A percentile compares a stretch with the other conserved stretches of the same genome.
phyloP scores from a whole-genome alignment of 2,329 filamentous ascomycete genomes.

The Monosporascus sp. region DNA sequence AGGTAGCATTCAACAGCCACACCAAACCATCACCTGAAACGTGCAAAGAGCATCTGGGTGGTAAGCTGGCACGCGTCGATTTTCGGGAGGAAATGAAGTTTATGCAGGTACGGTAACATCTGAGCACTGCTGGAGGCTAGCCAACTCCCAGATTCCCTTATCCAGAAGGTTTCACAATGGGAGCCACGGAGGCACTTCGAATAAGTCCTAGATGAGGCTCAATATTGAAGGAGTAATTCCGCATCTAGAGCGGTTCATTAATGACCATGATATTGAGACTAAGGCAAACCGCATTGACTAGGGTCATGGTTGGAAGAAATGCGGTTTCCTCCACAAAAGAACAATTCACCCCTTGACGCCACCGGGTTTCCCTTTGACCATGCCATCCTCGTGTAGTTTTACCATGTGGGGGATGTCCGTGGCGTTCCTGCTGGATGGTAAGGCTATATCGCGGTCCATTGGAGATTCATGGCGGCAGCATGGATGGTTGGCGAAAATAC shows the following conservation, averaged over 20 bases:
- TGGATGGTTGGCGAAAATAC: no score
- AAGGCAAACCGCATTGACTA: no score
- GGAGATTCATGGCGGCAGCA: neutral
- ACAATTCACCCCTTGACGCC: neutral
- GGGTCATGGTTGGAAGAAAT: neutral
- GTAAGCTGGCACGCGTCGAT: neutral
- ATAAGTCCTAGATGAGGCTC: neutral
- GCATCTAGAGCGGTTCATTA: neutral
- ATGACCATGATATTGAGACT: no score
- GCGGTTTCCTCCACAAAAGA: neutral
- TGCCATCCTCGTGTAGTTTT: no score
- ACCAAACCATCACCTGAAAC: neutral
- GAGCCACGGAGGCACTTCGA: no score
- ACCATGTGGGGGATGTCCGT: neutral
- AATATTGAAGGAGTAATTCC: neutral
- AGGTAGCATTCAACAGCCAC: neutral
- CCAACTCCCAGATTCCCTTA: neutral
- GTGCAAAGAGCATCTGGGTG: neutral
- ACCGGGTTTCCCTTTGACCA: no score
- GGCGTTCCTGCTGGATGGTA: neutral
- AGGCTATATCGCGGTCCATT: neutral
- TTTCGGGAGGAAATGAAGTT: neutral
- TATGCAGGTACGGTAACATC: neutral
- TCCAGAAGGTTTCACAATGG: neutral
- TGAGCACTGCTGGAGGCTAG: neutral